Base-by-base conservation (phyloP, 352 stramenopile species). In the Globisporangium abappressorium region DNA sequence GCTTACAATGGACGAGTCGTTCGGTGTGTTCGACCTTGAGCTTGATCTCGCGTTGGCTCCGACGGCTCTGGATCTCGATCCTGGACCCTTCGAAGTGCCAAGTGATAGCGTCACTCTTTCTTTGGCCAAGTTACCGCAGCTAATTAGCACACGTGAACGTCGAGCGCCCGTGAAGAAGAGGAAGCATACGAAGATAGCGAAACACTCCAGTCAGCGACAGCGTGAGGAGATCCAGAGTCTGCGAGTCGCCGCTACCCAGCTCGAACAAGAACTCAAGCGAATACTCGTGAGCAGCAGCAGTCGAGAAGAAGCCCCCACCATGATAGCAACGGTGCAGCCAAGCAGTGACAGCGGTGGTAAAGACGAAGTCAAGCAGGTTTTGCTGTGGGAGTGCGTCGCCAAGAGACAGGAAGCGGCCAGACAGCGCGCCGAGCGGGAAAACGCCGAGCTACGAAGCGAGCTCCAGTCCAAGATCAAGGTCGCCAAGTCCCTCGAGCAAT, bases 401-500 rank as follows among this genome's bases (percentile, higher is more conserved):
- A 34, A 20, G 24, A 24, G 51, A 3, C 51, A 57, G n/a, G 51
- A 57, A 34, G 24, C 6, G 24, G 51, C 22, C 11, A 34, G 9
- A 7, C 51, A 22, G 12, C 51, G 18, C 4, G 24, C 51, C 11
- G 51, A 57, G 11, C 51, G 18, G 26, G 18, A 20, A 9, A 57
- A 57, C 24, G 51, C 51, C 2, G 51, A 15, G 12, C 24, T 57
- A 20, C 26, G 30, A 6, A 62, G 15, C n/a, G 14, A 30, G n/a
- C 15, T 46, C 33, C 18, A 62, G 22, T n/a, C 20, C 28, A 46
- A 62, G 28, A 34, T 62, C 56, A 46, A 62, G 56, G 12, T 62
- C 34, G 56, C 33, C 4, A 62, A 38, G 22, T 62, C 56, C 3
- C 34, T 62, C 8, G 33, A 62, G 33, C 56, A 62, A 36, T 28